Evolutionary conservation across 2,329 filamentous ascomycete species (phyloP), one percentile per base, ranked within the genome.

Genomic region (Furcasterigmium furcatum): DNA sequence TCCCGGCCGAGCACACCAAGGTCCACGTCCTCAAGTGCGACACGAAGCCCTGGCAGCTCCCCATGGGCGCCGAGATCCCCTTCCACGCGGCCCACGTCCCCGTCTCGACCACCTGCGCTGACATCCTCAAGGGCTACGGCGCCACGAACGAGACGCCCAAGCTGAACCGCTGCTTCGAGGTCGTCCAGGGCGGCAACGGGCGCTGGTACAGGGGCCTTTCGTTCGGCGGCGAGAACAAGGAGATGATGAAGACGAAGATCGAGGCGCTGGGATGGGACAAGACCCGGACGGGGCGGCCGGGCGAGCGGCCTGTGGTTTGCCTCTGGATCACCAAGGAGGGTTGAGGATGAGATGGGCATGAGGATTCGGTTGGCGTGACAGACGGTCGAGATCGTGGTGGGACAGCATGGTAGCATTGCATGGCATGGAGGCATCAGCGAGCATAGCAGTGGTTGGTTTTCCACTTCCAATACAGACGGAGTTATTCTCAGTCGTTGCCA

Each of bases 81-180:
- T 78, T 79, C 55, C 66, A 72, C 41, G 71, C 74, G 1, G 67
- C 72, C 24, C 72, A 78, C 40, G 74, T 83, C 0, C 79, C 82
- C 0, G 66, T 66, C 29, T 72, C 65, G 43, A 75, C 74, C 2
- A 79, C 72, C 0, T 58, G 85, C 12, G 72, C 64, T 0, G 77
- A 84, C 43, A 60, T 87, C 13, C 69, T 87, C 55, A 67, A 71
- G 50, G 74, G 79, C 1, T 76, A 85, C 29, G 82, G 82, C 1
- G 80, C 78, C 34, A 63, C 58, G 6, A 82, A 84, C 52, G 58
- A 68, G 0, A 54, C 61, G 1, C 55, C 71, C 1, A 72, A 71
- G 55, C 78, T 77, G 57, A 83, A 87, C 54, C 67, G 66, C 46
- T 71, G 84, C 51, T 75, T 72, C 39, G 81, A 84, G 63, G 64